Evolutionary conservation across 176 grass and related monocot species (phyloP), one percentile per base, ranked within the genome.

Genomic region (Themeda triandra): DNA sequence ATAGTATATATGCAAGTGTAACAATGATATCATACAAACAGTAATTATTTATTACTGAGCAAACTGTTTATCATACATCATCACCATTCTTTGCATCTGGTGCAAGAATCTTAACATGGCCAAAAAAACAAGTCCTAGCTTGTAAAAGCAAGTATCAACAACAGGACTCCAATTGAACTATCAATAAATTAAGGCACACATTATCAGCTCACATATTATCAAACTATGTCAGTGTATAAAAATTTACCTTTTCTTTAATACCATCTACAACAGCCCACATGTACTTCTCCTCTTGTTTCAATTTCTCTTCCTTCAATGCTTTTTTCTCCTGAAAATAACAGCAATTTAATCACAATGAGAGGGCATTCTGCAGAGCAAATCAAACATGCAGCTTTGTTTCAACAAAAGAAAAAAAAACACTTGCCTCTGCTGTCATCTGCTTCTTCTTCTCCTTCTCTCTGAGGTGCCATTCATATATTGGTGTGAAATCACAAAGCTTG

Each of bases 261-360:
- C 91, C 93, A 40, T 98, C 91, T 81, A 98, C 96, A 81, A 92
- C 66, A 77, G 93, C 96, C 93, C 96, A 98, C 96, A 96, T 98
- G 42, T 87, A 98, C 67, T 96, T 92, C 68, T 98, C 96, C 75
- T 95, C 96, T 69, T 91, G 91, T 76, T 91, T 94, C 77, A 98
- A 39, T 70, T 98, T 98, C 28, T 98, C 93, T 89, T 98, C 96
- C 82, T 76, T 79, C 51, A 92, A 39, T 27, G 70, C 62, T 85
- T 96, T 98, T 53, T 96, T 98, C 86, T 98, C 96, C 96, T 98
- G 90, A 75, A 86, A 42, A 81, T 29, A 65, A 49, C 33, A 90
- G 6, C 35, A 71, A 54, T 78, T 53, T 17, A 49, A 64, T 39
- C 24, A 78, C 6, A 17, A 30, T 32, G 4, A 32, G 21, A 72